Base-by-base conservation (phyloP, 352 stramenopile genomes). In the Phytophthora europaea region DNA sequence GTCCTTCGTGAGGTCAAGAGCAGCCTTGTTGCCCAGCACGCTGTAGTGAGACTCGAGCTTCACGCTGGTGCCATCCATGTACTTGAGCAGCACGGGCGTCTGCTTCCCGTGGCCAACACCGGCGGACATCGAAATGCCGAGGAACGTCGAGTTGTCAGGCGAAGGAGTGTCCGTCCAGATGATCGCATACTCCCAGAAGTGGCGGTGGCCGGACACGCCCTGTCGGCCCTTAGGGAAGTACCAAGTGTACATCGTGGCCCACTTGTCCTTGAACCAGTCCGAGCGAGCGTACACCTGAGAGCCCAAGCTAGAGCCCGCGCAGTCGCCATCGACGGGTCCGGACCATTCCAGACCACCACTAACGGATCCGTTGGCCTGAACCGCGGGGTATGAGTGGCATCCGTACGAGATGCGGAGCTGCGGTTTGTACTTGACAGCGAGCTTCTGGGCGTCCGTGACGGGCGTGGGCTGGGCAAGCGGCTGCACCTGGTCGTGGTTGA, bases 161-260 rank as follows among this genome's bases (percentile, higher is more conserved):
- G 66, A 59, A 18, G 65, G 57, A 38, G 63, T 77, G 60, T 81
- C 73, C 51, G 79, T 75, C 79, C 79, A 86, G 6, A 83, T 76
- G 3, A 86, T 72, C 3, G 72, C 69, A 62, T 81, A 76, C 61
- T 85, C 73, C 79, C 79, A 85, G 62, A 76, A 72, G 55, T 85
- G 73, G 38, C 79, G 79, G 67, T 85, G 72, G 20, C 72, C 73
- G 5, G 31, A 81, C 31, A 58, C 18, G 22, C 20, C 67, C 56
- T 67, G 65, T 58, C 61, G 71, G 61, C 78, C 79, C 65, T 85
- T 85, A 43, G 79, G 75, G 68, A 83, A 83, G 72, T 81, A 85
- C 60, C 61, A 75, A n/a, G 67, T 47, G 61, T 66, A 75, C 67
- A 75, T 75, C 34, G 63, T 74, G 16, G 61, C 78, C 63, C 64